These are phyloP conservation scores for Macrolepiota albuminosa DNA, from an alignment of 768 basidiomycete genomes.

Conservation along the genomic window DNA sequence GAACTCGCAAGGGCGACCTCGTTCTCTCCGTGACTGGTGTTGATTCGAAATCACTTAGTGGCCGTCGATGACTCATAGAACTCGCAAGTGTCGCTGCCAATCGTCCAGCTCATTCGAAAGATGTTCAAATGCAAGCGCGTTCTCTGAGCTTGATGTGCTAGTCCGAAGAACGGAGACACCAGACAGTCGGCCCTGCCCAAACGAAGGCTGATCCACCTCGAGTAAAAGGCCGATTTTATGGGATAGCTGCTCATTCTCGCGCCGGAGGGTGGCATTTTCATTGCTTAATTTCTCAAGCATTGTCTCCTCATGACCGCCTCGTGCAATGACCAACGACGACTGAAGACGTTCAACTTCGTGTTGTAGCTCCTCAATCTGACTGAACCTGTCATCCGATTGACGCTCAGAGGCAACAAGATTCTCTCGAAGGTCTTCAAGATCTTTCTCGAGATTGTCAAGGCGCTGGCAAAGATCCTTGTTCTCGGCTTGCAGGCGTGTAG, in stretches of 20 bases:
- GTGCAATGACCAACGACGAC: constrained; percentile 66
- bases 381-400: constrained; percentile 73
- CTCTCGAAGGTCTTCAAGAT: constrained; percentile 67
- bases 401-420: constrained; percentile 67
- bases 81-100: constrained; percentile 83
- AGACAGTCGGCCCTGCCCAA: constrained; percentile 61
- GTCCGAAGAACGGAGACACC: constrained; percentile 51
- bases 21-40: constrained; percentile 53
- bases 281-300: constrained; percentile 74
- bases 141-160: constrained; percentile 82
- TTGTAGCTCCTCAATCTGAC: constrained; percentile 75
- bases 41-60: constrained; percentile 68
- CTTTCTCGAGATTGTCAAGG: constrained; percentile 69
- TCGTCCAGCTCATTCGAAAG: constrained; percentile 80
- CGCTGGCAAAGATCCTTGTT: constrained; percentile 74
- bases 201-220: constrained; percentile 78
- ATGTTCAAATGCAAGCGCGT: constrained; percentile 69
- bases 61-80: constrained; percentile 70
- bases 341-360: constrained; percentile 75
- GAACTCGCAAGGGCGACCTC: constrained; percentile 70
- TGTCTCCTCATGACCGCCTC: constrained; percentile 74
- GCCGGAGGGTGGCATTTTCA: constrained; percentile 75
- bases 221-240: constrained; percentile 88
- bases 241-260: constrained; percentile 85
- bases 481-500: constrained; percentile 64